phyloP scores from a whole-genome alignment of 768 basidiomycete genomes.

The Udeniomyces megalosporus region DNA sequence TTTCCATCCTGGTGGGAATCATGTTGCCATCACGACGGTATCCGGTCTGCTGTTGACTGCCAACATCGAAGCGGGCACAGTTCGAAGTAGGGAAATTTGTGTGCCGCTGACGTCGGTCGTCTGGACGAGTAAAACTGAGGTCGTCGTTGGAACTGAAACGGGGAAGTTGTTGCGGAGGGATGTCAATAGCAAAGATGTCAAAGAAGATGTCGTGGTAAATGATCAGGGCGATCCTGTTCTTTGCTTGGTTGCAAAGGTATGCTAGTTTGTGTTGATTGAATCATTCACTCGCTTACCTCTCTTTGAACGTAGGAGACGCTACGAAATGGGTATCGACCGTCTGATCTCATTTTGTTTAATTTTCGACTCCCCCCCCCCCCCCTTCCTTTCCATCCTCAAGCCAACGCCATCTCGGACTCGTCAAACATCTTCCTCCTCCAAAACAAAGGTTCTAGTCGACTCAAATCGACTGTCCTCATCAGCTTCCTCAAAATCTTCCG shows the following conservation, averaged over 20 bases:
- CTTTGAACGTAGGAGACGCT: too few species aligned
- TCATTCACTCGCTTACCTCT: too few species aligned
- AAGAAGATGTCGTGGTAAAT: background rate
- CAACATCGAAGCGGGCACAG: background rate
- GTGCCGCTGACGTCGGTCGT: background rate
- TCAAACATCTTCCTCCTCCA: too few species aligned
- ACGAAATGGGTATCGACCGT: too few species aligned
- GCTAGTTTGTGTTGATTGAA: too few species aligned
- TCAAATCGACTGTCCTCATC: too few species aligned
- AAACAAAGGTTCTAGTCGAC: too few species aligned
- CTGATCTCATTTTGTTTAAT: too few species aligned
- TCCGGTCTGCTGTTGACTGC: background rate
- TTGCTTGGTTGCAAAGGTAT: background rate
- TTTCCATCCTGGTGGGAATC: background rate
- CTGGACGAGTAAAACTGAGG: background rate
- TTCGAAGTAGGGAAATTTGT: background rate
- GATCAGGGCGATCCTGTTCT: background rate
- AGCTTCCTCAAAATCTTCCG: too few species aligned
- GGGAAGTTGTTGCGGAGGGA: background rate
- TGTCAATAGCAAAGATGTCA: background rate
- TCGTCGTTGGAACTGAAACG: background rate
- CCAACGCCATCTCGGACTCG: too few species aligned
- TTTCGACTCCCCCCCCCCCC: too few species aligned
- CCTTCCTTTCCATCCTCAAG: too few species aligned
- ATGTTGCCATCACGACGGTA: background rate